Evolutionary conservation across 2,329 filamentous ascomycete species (phyloP), one percentile per base, ranked within the genome.

Genomic region (Didymella segeticola): DNA sequence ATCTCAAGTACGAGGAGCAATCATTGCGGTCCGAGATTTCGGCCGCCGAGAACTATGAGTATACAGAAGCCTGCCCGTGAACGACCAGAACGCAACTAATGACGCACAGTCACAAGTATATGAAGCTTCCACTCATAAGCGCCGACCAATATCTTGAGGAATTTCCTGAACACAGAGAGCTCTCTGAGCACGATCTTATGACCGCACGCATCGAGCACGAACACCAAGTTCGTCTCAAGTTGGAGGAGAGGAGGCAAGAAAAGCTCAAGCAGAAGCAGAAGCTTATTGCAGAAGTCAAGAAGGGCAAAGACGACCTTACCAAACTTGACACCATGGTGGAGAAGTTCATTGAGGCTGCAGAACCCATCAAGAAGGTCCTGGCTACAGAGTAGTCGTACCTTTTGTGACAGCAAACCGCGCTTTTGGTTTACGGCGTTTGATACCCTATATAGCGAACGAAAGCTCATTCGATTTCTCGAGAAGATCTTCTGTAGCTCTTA

Each of bases 1-100:
- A 99, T 70, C 79, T 99, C 7, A 96, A 95, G 74, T 99, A 99
- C 71, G 93, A 99, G 75, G 93, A 98, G 78, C 83, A 91, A 48
- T 92, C 97, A 75, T 79, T 99, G 48, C 86, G 90, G 60, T 90
- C 90, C 42, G 95, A 99, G 77, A 98, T 99, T 57, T 81, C 85
- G 0, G 91, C 90, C 8, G 98, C 95, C 74, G 90, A 96, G 71
- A 89, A 88, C 45, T 97, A 96, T 67, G 90, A 96, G 91, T 96
- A 78, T 58, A 90, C 83, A 20, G 17, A 17, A 45, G 5, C 20
- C 25, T 20, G 17, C 29, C 37, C 3, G 30, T 4, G 17, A 14
- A 5, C 9, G 14, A 22, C 15, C n/a, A n/a, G 22, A 10, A 17
- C 6, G n/a, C 19, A 41, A 17, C 53, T 60, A 51, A 69, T 25